Evolutionary conservation across 2,329 filamentous ascomycete genomes (phyloP), one percentile per base, ranked within the genome.

Genomic region (Grosmannia huntii): DNA sequence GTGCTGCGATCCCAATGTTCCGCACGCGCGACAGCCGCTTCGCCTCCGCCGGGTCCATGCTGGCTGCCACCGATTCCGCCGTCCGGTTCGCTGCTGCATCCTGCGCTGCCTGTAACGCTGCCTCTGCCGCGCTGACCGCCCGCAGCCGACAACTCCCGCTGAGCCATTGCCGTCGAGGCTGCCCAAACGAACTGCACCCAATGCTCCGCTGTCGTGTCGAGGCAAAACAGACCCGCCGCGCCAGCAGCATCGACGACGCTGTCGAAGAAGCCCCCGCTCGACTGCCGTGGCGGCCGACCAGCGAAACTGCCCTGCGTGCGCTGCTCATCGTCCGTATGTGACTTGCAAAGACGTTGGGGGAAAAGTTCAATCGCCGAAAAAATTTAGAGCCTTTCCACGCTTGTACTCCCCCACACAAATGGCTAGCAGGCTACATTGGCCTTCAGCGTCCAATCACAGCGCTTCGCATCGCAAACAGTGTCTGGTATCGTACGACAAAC

Each of bases 1-100:
- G 94, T 64, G 94, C 94, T 67, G 94, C 94, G 76, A 99, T 99
- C 74, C 94, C 94, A 72, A 99, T 99, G 72, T 99, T 99, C 63
- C 94, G 84, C 60, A 97, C 88, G 74, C 81, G 84, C 56, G 86
- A 83, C 63, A 99, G 73, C 62, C 92, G 83, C 62, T 84, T 79
- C 59, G 83, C 84, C 74, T 99, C 94, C 61, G 85, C 81, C 36
- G 89, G 83, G 65, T 85, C 83, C 72, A 96, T 85, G 68, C 90
- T 91, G 65, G 87, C 83, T 57, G 90, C 85, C 62, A 95, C 78
- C 59, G 75, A 75, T 64, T 83, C 80, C 64, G 77, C 73, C 4
- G 79, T 81, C 62, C 82, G 73, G 62, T 71, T 72, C 23, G 72
- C 71, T 5, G 73, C 70, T 44, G 77, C 73, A 58, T 81, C 75